These are phyloP conservation scores for Boechera stricta DNA, from an alignment of 345 rosid species.

Conservation along the genomic window DNA sequence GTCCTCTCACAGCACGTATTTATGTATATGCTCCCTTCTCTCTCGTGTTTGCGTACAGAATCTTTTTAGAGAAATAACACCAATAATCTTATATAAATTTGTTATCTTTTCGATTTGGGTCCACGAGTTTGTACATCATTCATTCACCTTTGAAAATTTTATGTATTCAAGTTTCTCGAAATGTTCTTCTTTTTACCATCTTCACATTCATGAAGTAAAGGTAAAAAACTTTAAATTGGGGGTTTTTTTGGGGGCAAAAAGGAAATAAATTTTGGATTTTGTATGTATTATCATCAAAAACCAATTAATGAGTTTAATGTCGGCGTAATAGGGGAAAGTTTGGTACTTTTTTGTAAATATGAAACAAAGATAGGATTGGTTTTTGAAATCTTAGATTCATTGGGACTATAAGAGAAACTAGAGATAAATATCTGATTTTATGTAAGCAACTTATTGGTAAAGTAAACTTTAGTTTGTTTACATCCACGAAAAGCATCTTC, in stretches of 20 bases:
- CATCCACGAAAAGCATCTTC: slow-evolving; percentile 34
- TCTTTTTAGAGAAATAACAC: not conserved
- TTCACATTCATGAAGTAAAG: slow-evolving; percentile 2
- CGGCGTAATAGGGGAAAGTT: slow-evolving; percentile 6
- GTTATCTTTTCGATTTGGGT: slow-evolving; percentile 31
- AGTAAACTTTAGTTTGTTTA: slow-evolving; percentile 33
- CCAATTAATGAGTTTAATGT: slow-evolving; percentile 1
- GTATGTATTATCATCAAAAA: not conserved
- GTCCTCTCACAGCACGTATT: slow-evolving; percentile 52
- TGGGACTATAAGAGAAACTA: slow-evolving; percentile 5
- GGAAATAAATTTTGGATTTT: not conserved
- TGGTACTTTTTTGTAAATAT: slow-evolving; percentile 8
- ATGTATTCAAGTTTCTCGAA: not conserved
- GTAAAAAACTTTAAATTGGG: not conserved
- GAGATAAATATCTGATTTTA: not conserved
- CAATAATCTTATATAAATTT: not conserved
- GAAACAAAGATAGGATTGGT: slow-evolving; percentile 1
- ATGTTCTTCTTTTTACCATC: slow-evolving; percentile 24
- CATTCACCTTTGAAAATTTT: not conserved
- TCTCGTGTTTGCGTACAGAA: slow-evolving; percentile 35
- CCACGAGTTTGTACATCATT: slow-evolving; percentile 33
- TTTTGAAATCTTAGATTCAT: slow-evolving; percentile 17
- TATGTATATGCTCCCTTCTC: slow-evolving; percentile 23
- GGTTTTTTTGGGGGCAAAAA: too few species aligned
- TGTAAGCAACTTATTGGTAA: slow-evolving; percentile 21